Evolutionary conservation across 225 moss, liverwort and hornwort species (phyloP).

Genomic region (Rhytidiadelphus loreus): DNA sequence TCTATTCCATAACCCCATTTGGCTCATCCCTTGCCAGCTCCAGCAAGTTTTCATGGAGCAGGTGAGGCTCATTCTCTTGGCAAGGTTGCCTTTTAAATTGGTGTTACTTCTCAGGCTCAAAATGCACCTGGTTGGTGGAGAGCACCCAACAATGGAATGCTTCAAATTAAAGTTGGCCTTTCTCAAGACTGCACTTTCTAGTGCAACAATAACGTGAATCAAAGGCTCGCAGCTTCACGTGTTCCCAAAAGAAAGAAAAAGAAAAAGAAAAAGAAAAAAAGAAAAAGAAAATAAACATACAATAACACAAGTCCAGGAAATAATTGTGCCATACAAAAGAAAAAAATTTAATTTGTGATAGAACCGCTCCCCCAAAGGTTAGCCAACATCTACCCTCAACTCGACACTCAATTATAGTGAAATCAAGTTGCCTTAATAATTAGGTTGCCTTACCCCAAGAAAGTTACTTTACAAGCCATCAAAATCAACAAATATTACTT

Average conservation of each 20-base stretch:
- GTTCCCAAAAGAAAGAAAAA: too few relatives aligned
- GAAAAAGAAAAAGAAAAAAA: too few relatives aligned
- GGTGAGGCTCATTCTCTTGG: neutral
- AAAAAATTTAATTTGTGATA: neutral
- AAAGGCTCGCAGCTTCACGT: neutral
- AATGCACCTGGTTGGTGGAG: constrained; percentile 4
- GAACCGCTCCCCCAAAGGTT: neutral
- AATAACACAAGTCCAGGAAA: neutral
- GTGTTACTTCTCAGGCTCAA: neutral
- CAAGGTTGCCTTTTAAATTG: neutral
- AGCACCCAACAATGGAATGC: neutral
- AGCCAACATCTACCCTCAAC: too few relatives aligned
- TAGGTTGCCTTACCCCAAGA: too few relatives aligned
- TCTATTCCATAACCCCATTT: neutral
- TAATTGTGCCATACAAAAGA: neutral
- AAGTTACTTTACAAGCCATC: too few relatives aligned
- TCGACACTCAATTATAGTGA: too few relatives aligned
- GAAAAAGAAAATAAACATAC: too few relatives aligned
- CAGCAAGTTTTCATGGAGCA: neutral
- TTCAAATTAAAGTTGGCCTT: neutral
- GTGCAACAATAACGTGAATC: neutral
- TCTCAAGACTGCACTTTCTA: neutral
- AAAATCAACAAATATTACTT: too few relatives aligned
- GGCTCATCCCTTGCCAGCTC: neutral
- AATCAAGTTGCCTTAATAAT: too few relatives aligned